Percentiles rank a stretch among this genome's conserved stretches.
Evolutionary conservation across 306 rosid genomes (phyloP).

Genomic region (Cicer arietinum): DNA sequence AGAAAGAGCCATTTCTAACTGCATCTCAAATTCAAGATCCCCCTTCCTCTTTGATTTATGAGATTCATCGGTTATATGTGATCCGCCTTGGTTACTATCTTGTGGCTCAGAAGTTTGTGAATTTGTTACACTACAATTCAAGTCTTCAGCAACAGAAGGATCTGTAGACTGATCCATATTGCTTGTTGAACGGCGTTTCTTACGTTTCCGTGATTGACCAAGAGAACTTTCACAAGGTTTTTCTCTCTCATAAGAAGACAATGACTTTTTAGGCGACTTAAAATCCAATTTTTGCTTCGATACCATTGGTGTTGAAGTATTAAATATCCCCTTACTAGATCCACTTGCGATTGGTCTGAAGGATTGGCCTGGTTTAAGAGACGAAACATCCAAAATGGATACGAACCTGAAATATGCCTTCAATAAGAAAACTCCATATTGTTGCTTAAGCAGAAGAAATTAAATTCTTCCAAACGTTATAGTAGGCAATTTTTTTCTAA

Average conservation of each 20-base stretch:
- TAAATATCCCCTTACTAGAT: conserved; percentile 59
- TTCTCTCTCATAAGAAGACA: conserved; percentile 51
- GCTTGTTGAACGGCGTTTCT: conserved; percentile 42
- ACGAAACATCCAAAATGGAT: conserved; percentile 86
- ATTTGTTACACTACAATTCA: conserved; percentile 39
- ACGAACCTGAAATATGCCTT: conserved; percentile 71
- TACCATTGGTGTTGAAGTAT: conserved; percentile 80
- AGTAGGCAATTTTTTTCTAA: conserved; percentile 5
- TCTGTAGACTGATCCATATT: conserved; percentile 43
- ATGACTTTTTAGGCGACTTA: conserved; percentile 47
- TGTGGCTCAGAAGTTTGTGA: conserved; percentile 51
- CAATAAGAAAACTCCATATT: conserved; percentile 37
- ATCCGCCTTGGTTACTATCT: conserved; percentile 45
- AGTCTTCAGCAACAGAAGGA: conserved; percentile 45
- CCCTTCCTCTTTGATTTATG: conserved; percentile 76
- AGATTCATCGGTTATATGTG: conserved; percentile 44
- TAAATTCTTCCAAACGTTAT: conserved; percentile 32
- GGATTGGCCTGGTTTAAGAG: conserved; percentile 79
- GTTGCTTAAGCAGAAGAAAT: conserved; percentile 25
- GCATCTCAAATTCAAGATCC: conserved; percentile 90
- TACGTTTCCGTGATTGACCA: conserved; percentile 50
- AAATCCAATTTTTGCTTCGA: conserved; percentile 57
- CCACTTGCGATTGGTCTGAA: conserved; percentile 57
- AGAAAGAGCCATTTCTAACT: conserved; percentile 89
- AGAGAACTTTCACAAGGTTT: conserved; percentile 55